Base-by-base conservation (phyloP, 371 early-diverging fungal genomes). In the Funneliformis caledonium region DNA sequence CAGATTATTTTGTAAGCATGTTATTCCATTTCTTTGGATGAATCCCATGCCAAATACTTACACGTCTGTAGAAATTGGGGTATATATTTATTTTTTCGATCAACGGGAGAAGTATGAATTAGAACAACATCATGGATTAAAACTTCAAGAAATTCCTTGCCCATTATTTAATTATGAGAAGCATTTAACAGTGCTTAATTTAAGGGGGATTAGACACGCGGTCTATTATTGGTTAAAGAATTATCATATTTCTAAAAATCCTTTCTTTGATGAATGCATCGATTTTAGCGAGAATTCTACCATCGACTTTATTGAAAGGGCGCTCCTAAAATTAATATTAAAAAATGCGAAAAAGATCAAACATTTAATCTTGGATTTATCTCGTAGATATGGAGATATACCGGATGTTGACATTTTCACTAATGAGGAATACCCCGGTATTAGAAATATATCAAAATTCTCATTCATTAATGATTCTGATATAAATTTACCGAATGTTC, bases 1-100 rank as follows among this genome's bases (percentile, higher is more conserved):
- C 33, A 26, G 76, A 59, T 59, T 33, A 10, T 76, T 60, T 60
- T 76, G 76, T 76, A 50, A 59, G 33, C 61, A 76, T 52, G 11
- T 42, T 12, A 22, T 76, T 19, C 14, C 76, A 14, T 26, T 42
- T n/a, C 56, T 52, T 37, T 76, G 76, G 76, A 19, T 33, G 6
- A 52, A 59, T 33, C 76, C 76, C 14, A 59, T 76, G 42, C 42
- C 67, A 67, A 16, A 67, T 67, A 31, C 8, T 22, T 64, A 64
- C 19, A 12, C 33, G 10, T 64, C 33, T 2, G 26, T 64, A 31
- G 12, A 64, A 14, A 26, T 64, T 6, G 64, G 22, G 1, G 22
- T 31, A 33, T 31, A 26, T 12, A 26, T 33, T 64, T 8, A 22
- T 64, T 64, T 10, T 14, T 64, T 22, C 11, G 22, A 22, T 6